Percentiles rank a stretch among this genome's conserved stretches.
Evolutionary conservation across 2,329 filamentous ascomycete genomes (phyloP).

Genomic region (Pseudogymnoascus sp.): DNA sequence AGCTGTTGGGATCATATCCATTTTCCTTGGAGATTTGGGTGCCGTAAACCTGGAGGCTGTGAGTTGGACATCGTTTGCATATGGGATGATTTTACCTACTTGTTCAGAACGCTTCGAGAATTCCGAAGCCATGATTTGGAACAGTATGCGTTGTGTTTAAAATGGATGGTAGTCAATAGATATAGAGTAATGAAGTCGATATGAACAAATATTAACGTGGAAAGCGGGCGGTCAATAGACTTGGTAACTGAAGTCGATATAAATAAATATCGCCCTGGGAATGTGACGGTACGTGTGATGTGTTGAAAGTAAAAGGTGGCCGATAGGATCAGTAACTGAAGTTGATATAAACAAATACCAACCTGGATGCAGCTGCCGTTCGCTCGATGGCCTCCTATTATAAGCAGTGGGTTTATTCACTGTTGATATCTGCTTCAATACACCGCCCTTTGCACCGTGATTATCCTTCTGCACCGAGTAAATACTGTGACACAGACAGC

Average conservation of each 20-base stretch:
- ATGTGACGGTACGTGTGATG: not conserved
- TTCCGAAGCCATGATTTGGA: not conserved
- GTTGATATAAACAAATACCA: not conserved
- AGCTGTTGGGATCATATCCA: constrained; percentile 30
- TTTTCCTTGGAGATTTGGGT: constrained; percentile 31
- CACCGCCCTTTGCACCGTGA: not conserved
- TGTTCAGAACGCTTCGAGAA: not conserved
- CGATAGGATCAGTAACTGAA: not conserved
- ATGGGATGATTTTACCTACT: not conserved
- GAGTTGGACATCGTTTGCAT: not conserved
- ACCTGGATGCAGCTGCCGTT: not conserved
- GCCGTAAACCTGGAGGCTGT: constrained; percentile 20
- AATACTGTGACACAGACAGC: not conserved
- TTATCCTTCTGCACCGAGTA: not conserved
- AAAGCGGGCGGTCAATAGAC: not conserved
- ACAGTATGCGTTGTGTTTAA: not conserved
- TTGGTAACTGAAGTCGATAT: not conserved
- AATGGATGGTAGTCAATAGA: not conserved
- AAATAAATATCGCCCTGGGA: not conserved
- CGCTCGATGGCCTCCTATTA: not conserved
- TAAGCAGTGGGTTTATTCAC: not conserved
- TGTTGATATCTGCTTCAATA: not conserved
- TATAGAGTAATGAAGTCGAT: not conserved
- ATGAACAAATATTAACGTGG: not conserved
- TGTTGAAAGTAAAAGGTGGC: not conserved